Evolutionary conservation across 257 asterid genomes (phyloP).

Genomic region (Solanum corneliomulleri): DNA sequence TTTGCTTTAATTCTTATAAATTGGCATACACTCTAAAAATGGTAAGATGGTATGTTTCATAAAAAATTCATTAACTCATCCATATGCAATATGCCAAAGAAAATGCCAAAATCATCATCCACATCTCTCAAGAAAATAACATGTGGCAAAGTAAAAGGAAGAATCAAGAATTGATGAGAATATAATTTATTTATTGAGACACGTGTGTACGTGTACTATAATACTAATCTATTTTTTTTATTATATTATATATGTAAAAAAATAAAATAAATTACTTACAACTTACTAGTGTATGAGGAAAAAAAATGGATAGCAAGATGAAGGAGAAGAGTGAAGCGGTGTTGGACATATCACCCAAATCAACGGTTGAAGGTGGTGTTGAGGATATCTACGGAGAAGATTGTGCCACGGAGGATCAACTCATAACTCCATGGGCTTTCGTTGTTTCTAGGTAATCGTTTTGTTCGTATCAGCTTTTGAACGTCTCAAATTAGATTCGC

Average conservation of each 20-base stretch:
- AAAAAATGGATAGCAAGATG: slow-evolving; percentile 43
- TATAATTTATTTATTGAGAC: not conserved
- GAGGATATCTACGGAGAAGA: slow-evolving; percentile 86
- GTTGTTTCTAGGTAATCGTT: slow-evolving; percentile 53
- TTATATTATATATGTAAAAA: not conserved
- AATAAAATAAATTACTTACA: not conserved
- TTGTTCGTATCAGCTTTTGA: not conserved
- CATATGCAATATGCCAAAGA: not conserved
- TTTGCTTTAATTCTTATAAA: not conserved
- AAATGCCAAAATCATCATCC: not conserved
- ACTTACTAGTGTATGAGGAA: not conserved
- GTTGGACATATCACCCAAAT: not conserved
- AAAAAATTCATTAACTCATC: not conserved
- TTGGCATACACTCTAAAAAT: not conserved
- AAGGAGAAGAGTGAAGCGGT: slow-evolving; percentile 42
- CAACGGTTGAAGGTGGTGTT: slow-evolving; percentile 74
- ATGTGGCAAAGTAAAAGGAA: not conserved
- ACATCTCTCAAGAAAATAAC: not conserved
- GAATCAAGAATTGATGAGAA: not conserved
- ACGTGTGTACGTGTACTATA: not conserved
- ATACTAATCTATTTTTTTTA: not conserved
- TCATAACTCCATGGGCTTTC: slow-evolving; percentile 69
- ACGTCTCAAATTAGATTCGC: not conserved
- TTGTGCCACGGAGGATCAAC: slow-evolving; percentile 75
- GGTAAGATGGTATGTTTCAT: not conserved